These are phyloP conservation scores for Daldinia concentrica DNA, from an alignment of 495 filamentous ascomycete genomes.

Conservation along the genomic window DNA sequence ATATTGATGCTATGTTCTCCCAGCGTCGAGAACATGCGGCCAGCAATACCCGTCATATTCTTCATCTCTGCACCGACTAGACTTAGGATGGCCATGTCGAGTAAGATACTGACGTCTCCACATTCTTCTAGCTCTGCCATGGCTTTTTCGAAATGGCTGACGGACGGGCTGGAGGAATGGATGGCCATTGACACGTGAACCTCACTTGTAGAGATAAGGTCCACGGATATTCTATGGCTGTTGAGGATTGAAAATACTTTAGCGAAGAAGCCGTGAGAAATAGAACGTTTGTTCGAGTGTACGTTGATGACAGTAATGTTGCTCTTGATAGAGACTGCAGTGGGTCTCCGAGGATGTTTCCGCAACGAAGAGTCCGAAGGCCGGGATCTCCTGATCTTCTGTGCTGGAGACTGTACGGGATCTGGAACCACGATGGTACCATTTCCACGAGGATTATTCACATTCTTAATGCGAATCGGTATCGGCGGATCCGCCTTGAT, in stretches of 20 bases:
- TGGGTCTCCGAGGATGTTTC: constrained; percentile 74
- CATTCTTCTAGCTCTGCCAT: constrained; percentile 75
- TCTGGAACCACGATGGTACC: constrained; percentile 86
- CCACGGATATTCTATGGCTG: constrained; percentile 80
- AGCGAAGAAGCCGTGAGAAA: constrained; percentile 91
- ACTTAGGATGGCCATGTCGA: constrained; percentile 89
- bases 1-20: constrained; percentile 91
- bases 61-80: constrained; percentile 95
- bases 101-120: constrained; percentile 84
- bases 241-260: constrained; percentile 89
- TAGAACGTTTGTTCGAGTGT: constrained; percentile 84
- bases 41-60: constrained; percentile 90
- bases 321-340: constrained; percentile 95
- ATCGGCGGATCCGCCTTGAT: constrained; percentile 85
- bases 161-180: constrained; percentile 76
- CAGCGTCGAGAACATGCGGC: constrained; percentile 87
- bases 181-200: constrained; percentile 96
- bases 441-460: constrained; percentile 87
- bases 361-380: constrained; percentile 54
- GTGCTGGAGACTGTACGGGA: constrained; percentile 54
- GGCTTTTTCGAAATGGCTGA: constrained; percentile 70
- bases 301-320: constrained; percentile 93
- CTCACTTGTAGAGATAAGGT: constrained; percentile 92
- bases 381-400: constrained; percentile 56
- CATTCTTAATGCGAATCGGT: constrained; percentile 97